phyloP scores from a whole-genome alignment of 192 early-diverging fungal species.

The Umbelopsis vinacea region DNA sequence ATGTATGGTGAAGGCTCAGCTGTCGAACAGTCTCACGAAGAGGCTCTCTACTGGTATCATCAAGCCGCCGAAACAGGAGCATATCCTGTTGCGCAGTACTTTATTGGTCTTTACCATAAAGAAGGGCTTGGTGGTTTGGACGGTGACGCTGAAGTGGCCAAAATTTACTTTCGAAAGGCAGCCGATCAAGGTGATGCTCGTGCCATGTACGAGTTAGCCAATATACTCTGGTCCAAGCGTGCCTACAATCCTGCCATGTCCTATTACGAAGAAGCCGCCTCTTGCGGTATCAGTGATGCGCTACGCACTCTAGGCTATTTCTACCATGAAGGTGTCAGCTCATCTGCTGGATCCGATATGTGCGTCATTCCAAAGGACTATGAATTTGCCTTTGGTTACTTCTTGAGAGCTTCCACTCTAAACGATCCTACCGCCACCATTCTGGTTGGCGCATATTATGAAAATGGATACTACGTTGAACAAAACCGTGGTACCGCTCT shows the following conservation, averaged over 20 bases:
- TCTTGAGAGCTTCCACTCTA: slow-evolving; percentile 26
- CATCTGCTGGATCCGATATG: slow-evolving; percentile 1
- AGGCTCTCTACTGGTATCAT: slow-evolving; percentile 33
- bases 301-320: slow-evolving; percentile 24
- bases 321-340: slow-evolving; percentile 33
- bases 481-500: slow-evolving; percentile 25
- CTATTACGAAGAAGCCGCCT: slow-evolving; percentile 24
- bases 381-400: slow-evolving; percentile 32
- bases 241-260: slow-evolving; percentile 12
- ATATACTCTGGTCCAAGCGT: slow-evolving; percentile 22
- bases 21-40: slow-evolving; percentile 10
- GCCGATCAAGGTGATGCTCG: slow-evolving; percentile 25
- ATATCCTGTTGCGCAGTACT: slow-evolving; percentile 27
- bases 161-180: slow-evolving; percentile 29
- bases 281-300: slow-evolving; percentile 28
- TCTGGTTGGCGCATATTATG: slow-evolving; percentile 38
- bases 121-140: slow-evolving; percentile 29
- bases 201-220: slow-evolving; percentile 29
- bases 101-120: slow-evolving; percentile 31
- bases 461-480: slow-evolving; percentile 29
- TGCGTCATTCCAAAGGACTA: slow-evolving; percentile 32
- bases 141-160: slow-evolving; percentile 19
- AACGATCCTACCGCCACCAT: slow-evolving; percentile 28
- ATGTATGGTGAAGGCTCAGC: slow-evolving; percentile 21
- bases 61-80: slow-evolving; percentile 30